Evolutionary conservation across 768 basidiomycete species (phyloP), one percentile per base, ranked within the genome.

Genomic region (Boletus insuetus): DNA sequence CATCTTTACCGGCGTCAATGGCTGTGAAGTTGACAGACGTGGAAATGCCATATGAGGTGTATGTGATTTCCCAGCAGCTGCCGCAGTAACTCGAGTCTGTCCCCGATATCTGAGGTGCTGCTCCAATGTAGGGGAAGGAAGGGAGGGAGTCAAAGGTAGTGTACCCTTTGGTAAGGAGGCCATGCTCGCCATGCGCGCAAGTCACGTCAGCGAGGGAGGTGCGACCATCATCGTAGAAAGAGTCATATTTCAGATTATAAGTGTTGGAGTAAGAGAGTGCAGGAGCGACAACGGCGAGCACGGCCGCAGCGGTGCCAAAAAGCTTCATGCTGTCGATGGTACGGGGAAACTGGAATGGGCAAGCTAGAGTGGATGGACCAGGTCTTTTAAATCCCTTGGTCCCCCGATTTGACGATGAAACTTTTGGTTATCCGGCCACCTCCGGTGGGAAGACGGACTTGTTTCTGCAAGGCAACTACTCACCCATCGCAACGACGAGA

Each of bases 41-140:
- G 22, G 63, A 66, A 2, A 54, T 58, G 6, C 73, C 73, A 10
- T 63, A 49, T 8, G 56, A 34, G 39, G 74, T 73, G 68, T 76
- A 85, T 9, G 79, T 77, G 58, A 86, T 65, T 56, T 75, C 51
- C 82, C 82, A 87, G 68, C 86, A 87, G 20, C 76, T 76, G 3
- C 84, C 83, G 61, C 85, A 87, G 39, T 73, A 72, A 1, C 65
- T 56, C 2, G 82, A 84, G 63, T 82, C 76, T 68, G 70, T 84
- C 24, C 76, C 79, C 6, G 68, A 67, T 53, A 87, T 72, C 43
- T 76, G 81, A 11, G 74, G 71, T 1, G 75, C 79, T 3, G 80
- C 85, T 34, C 83, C 84, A 63, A 87, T 82, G 67, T 75, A 63
- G 2, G 85, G 47, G 11, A 16, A 48, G 20, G 34, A 17, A 26